A percentile compares a stretch with the other conserved stretches of the same genome.
phyloP scores from a whole-genome alignment of 163 green algal genomes.

The Volvox carteri region DNA sequence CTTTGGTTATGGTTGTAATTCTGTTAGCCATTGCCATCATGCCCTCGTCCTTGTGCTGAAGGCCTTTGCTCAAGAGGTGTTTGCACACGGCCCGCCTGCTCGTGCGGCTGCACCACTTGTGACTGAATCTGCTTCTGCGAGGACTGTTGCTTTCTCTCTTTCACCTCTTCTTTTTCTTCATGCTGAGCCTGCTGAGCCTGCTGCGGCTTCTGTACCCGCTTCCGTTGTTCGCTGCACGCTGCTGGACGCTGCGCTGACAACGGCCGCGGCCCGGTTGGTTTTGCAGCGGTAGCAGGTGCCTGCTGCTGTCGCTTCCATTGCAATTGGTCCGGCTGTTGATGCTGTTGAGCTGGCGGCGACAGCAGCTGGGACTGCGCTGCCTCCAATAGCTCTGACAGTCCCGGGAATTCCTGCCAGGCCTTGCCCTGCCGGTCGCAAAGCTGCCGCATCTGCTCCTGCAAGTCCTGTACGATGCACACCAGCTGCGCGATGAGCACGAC shows the following conservation, averaged over 20 bases:
- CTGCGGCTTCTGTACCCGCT: not conserved
- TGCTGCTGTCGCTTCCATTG: too few species aligned
- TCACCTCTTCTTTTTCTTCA: too few species aligned
- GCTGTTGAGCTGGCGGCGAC: too few species aligned
- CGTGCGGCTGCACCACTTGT: not conserved
- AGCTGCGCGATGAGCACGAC: not conserved
- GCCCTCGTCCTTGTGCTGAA: too few species aligned
- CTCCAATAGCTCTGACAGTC: not conserved
- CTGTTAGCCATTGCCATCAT: too few species aligned
- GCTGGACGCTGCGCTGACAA: too few species aligned
- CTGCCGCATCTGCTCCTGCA: not conserved
- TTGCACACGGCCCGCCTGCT: too few species aligned
- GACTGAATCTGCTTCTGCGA: not conserved
- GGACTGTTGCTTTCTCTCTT: not conserved
- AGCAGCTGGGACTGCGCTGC: constrained; percentile 1
- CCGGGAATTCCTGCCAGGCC: not conserved
- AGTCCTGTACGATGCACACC: not conserved
- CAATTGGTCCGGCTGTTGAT: too few species aligned
- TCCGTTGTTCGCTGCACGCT: not conserved
- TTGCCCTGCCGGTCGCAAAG: not conserved
- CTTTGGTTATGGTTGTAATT: too few species aligned
- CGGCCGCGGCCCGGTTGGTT: too few species aligned
- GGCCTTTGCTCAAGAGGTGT: too few species aligned
- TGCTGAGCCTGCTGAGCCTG: not conserved
- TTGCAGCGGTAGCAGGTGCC: not conserved